A percentile compares a stretch with the other conserved stretches of the same genome.
phyloP scores from a whole-genome alignment of 176 grass and related monocot species.

The Eragrostis nindensis region DNA sequence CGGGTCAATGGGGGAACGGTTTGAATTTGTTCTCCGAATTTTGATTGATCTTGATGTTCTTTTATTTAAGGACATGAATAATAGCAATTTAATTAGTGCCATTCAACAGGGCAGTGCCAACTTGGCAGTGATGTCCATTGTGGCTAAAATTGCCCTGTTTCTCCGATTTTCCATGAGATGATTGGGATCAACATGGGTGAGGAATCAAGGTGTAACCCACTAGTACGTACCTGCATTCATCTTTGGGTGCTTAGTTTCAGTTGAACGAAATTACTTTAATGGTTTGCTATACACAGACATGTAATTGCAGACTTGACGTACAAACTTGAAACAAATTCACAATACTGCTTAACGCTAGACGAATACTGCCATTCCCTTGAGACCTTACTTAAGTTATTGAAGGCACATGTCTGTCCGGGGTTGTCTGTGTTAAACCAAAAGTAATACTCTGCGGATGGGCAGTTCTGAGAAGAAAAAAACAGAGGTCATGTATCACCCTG shows the following conservation, averaged over 20 bases:
- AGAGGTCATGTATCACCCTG: background rate
- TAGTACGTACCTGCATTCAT: background rate
- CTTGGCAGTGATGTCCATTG: background rate
- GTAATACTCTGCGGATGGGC: background rate
- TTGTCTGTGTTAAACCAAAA: background rate
- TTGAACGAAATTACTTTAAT: background rate
- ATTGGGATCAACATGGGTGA: constrained; percentile 10
- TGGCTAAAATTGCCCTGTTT: background rate
- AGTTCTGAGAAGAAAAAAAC: background rate
- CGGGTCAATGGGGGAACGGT: background rate
- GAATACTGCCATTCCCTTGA: background rate
- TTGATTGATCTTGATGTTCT: no score
- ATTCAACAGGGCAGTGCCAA: constrained; percentile 3
- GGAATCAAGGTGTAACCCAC: background rate
- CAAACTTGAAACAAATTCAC: no score
- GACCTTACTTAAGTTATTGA: background rate
- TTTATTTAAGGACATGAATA: no score
- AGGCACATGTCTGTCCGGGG: background rate
- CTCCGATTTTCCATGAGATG: background rate
- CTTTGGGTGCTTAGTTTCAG: background rate
- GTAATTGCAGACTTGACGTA: background rate
- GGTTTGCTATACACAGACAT: background rate
- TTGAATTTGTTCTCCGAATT: no score
- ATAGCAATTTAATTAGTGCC: no score
- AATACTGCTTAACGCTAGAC: background rate